These are phyloP conservation scores for Protomyces inouyei DNA, from an alignment of 1,139 yeast species.

Conservation along the genomic window DNA sequence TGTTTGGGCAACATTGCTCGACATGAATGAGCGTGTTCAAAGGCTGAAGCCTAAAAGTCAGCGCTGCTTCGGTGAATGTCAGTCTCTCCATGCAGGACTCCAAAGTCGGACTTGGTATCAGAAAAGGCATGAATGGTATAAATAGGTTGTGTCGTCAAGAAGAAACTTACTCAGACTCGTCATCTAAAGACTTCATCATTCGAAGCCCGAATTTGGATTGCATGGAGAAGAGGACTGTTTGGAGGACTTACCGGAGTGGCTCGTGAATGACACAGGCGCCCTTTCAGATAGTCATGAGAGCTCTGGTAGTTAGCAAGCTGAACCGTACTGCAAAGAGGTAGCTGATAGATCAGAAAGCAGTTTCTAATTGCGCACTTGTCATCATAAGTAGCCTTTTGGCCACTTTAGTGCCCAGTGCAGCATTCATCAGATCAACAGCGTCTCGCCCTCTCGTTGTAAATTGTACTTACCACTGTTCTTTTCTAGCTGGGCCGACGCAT, in stretches of 20 bases:
- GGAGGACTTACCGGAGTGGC: background rate
- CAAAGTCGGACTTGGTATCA: slow-evolving; percentile 5
- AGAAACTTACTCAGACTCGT: slow-evolving; percentile 27
- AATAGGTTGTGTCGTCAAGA: slow-evolving; percentile 24
- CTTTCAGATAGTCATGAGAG: no score
- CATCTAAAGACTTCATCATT: slow-evolving; percentile 20
- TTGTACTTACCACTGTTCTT: no score
- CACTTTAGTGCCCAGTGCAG: slow-evolving; percentile 28
- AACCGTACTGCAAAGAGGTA: background rate
- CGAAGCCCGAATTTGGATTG: background rate
- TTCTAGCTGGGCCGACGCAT: no score
- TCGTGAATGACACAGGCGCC: no score
- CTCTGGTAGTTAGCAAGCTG: no score
- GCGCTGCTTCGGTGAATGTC: background rate
- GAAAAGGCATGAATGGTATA: slow-evolving; percentile 28
- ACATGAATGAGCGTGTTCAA: background rate
- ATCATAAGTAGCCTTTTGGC: slow-evolving; percentile 10
- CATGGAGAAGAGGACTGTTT: background rate
- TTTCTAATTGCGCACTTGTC: slow-evolving; percentile 27
- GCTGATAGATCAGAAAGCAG: slow-evolving; percentile 24
- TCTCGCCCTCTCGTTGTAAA: no score
- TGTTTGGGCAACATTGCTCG: background rate
- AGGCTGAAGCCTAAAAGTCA: background rate
- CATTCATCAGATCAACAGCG: slow-evolving; percentile 17
- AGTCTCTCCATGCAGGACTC: background rate